Evolutionary conservation across 192 early-diverging fungal species (phyloP), one percentile per base, ranked within the genome.

Genomic region (Mortierella hygrophila): DNA sequence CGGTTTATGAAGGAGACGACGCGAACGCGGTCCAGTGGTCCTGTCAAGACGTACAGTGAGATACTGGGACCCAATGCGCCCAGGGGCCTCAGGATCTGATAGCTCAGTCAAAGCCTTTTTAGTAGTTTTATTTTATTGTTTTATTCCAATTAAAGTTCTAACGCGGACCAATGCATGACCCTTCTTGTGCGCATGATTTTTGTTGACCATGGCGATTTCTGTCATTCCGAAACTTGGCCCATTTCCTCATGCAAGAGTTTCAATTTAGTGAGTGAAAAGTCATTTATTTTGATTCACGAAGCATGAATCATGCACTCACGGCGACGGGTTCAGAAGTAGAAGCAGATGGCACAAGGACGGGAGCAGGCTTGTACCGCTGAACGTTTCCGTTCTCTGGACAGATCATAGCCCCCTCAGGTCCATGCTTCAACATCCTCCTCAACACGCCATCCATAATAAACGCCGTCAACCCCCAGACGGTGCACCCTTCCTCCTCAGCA

Each of bases 391-490:
- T 72, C 37, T 80, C 84, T 4, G 84, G 84, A 41, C 78, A 80
- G 3, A 86, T 47, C 84, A 86, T 55, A 0, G 84, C 84, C 3
- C 84, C 79, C n/a, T 47, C 20, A 32, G 84, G 84, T 6, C 84
- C 84, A 9, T 68, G 52, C 29, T 54, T 80, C 21, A 46, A 44
- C 2, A 86, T 81, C 40, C 79, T 80, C n/a, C 84, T 72, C 63
- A 86, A 57, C 41, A 85, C 89, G 79, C 90, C 92, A 41, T 95
- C 84, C 69, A 98, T 77, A 38, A 98, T 92, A 88, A 94, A 96
- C 6, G 93, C 95, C 8, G 97, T 98, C 81, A 98, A 78, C 5
- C 95, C 95, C 95, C 94, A 96, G n/a, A 86, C 79, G 0, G 74
- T 76, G 46, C 84, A 86, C 2, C 26, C 81, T 3, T 93, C 92